Evolutionary conservation across 2,329 filamentous ascomycete genomes (phyloP).

Genomic region (Beauveria rudraprayagi): DNA sequence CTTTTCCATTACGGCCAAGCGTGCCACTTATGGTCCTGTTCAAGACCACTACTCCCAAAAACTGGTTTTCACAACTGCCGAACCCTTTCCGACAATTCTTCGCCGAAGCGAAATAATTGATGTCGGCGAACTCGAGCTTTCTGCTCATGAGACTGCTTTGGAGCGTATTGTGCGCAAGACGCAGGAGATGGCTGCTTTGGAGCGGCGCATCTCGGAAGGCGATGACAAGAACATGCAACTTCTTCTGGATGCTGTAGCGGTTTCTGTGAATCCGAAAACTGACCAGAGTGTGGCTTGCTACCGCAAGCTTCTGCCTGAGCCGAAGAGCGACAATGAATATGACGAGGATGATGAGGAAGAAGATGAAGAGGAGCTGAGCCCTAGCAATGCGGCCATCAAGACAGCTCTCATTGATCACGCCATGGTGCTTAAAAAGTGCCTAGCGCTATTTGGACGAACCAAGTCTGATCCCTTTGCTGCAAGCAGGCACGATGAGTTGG

Average conservation of each 20-base stretch:
- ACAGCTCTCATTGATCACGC: constrained; percentile 85
- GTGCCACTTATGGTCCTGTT: constrained; percentile 60
- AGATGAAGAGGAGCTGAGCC: constrained; percentile 40
- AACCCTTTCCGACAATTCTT: constrained; percentile 85
- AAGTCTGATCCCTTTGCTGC: constrained; percentile 19
- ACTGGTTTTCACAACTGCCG: constrained; percentile 71
- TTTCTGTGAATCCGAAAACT: constrained; percentile 66
- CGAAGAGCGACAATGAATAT: constrained; percentile 28
- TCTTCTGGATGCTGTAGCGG: constrained; percentile 66
- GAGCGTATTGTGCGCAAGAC: constrained; percentile 89
- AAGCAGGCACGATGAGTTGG: constrained; percentile 45
- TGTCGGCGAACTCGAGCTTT: constrained; percentile 57
- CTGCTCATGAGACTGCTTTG: constrained; percentile 76
- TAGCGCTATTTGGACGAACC: constrained; percentile 60
- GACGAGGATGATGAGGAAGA: constrained; percentile 37
- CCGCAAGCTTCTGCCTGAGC: constrained; percentile 59
- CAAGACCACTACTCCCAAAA: constrained; percentile 76
- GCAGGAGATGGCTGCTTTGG: constrained; percentile 68
- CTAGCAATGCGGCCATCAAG: constrained; percentile 70
- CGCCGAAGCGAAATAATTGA: constrained; percentile 77
- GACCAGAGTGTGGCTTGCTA: constrained; percentile 75
- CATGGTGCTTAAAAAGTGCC: constrained; percentile 74
- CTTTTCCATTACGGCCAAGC: constrained; percentile 69
- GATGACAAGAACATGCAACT: constrained; percentile 61
- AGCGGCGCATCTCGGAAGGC: constrained; percentile 64